Evolutionary conservation across 1,284 basidiomycete species (phyloP).

Genomic region (Ganoderma lingzhi): DNA sequence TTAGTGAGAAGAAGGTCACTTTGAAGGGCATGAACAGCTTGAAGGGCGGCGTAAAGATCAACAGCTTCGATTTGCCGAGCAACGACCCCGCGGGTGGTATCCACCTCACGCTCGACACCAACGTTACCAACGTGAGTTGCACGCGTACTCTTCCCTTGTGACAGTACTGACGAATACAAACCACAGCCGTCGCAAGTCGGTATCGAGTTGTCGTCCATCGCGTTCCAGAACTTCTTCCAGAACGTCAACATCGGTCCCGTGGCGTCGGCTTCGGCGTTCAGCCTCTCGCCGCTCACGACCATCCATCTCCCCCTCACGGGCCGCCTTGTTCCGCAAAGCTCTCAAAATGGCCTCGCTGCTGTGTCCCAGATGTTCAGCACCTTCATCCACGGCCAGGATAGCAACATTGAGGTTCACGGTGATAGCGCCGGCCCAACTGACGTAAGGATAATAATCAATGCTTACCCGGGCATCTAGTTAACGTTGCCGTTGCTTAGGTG

Average conservation of each 20-base stretch:
- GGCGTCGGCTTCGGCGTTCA: conserved; percentile 57
- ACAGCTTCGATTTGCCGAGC: conserved; percentile 76
- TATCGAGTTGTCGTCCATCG: conserved; percentile 69
- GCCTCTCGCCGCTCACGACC: conserved; percentile 63
- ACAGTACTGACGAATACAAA: not conserved
- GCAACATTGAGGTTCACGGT: conserved; percentile 68
- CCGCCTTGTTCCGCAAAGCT: conserved; percentile 70
- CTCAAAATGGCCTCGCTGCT: conserved; percentile 58
- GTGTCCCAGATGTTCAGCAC: conserved; percentile 79
- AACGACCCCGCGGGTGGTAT: conserved; percentile 84
- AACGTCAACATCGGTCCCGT: conserved; percentile 69
- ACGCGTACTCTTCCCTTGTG: not conserved
- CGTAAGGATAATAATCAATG: conserved; percentile 41
- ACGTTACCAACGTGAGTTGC: conserved; percentile 63
- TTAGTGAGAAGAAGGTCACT: conserved; percentile 68
- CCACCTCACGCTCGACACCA: conserved; percentile 69
- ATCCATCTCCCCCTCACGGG: conserved; percentile 67
- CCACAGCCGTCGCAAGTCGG: conserved; percentile 80
- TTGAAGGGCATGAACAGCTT: conserved; percentile 80
- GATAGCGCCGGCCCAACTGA: conserved; percentile 68
- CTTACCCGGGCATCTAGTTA: not conserved
- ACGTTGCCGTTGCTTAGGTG: conserved; percentile 48
- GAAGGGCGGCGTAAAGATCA: conserved; percentile 68
- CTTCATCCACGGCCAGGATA: conserved; percentile 76
- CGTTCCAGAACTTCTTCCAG: conserved; percentile 66